phyloP scores from a whole-genome alignment of 2,329 filamentous ascomycete species.

The Phaeosphaeriaceae sp. region DNA sequence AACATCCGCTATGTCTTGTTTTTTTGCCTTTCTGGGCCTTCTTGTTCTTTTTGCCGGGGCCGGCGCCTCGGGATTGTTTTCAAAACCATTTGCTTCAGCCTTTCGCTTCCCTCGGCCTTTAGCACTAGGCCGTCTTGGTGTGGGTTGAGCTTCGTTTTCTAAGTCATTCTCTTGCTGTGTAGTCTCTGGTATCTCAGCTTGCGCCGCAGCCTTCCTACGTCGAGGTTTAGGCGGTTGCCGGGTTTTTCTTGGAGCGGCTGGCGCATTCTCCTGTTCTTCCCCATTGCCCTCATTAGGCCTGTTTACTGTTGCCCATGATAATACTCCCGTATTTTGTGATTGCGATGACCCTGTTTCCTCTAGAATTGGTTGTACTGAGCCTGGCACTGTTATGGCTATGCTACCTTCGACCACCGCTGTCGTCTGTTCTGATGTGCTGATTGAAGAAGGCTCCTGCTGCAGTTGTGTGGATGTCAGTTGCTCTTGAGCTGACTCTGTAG shows the following conservation, averaged over 20 bases:
- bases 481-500: neutral
- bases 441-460: neutral
- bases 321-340: conserved; percentile 11
- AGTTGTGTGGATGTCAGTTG: neutral
- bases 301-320: conserved; percentile 43
- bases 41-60: conserved; percentile 33
- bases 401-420: neutral
- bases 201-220: conserved; percentile 9
- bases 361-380: neutral
- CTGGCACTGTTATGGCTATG: neutral
- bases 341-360: conserved; percentile 10
- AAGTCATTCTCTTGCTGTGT: conserved; percentile 15
- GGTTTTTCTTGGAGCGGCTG: conserved; percentile 15
- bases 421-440: neutral
- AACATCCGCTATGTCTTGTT: conserved; percentile 10
- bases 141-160: conserved; percentile 17
- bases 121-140: conserved; percentile 14
- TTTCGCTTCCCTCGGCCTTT: conserved; percentile 29
- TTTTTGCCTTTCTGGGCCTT: conserved; percentile 34
- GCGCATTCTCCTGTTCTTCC: conserved; percentile 11
- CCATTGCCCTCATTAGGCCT: conserved; percentile 18
- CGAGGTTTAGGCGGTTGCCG: conserved; percentile 20
- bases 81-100: conserved; percentile 10
- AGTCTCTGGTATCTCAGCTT: conserved; percentile 8
- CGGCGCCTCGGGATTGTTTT: conserved; percentile 17